Conservation (phyloP, 2,329 filamentous ascomycete genomes). For the Pseudogymnoascus sp. region DNA sequence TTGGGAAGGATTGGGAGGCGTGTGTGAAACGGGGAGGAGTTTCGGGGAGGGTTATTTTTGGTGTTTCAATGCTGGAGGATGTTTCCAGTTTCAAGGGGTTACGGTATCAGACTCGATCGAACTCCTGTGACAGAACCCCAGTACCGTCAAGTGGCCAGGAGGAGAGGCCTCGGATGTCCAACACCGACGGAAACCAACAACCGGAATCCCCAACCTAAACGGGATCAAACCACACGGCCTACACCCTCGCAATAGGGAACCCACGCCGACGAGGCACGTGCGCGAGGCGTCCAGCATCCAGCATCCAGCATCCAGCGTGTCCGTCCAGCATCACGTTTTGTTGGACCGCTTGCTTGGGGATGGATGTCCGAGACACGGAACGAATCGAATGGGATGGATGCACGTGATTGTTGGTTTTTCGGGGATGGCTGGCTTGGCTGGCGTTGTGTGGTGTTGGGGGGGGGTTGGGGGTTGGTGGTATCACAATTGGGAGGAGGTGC, state of each 20-base stretch:
- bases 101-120: too few relatives aligned
- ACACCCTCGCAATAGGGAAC: not conserved
- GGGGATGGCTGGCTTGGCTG: too few relatives aligned
- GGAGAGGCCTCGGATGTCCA: too few relatives aligned
- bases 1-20: not conserved
- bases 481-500: not conserved
- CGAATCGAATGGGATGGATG: not conserved
- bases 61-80: not conserved
- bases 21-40: not conserved
- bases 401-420: not conserved
- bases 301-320: too few relatives aligned
- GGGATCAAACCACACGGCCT: not conserved
- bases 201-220: not conserved
- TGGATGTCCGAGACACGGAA: not conserved
- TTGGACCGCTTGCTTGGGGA: not conserved
- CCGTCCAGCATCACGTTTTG: not conserved
- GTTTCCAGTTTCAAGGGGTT: not conserved
- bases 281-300: not conserved
- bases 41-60: not conserved
- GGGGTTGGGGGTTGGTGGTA: too few relatives aligned
- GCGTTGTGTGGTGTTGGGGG: not conserved
- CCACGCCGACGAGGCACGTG: not conserved
- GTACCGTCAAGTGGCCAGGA: too few relatives aligned
- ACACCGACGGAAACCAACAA: too few relatives aligned
- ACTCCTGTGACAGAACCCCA: too few relatives aligned